Conservation (phyloP, 495 filamentous ascomycete genomes). For the Talaromyces wortmannii region DNA sequence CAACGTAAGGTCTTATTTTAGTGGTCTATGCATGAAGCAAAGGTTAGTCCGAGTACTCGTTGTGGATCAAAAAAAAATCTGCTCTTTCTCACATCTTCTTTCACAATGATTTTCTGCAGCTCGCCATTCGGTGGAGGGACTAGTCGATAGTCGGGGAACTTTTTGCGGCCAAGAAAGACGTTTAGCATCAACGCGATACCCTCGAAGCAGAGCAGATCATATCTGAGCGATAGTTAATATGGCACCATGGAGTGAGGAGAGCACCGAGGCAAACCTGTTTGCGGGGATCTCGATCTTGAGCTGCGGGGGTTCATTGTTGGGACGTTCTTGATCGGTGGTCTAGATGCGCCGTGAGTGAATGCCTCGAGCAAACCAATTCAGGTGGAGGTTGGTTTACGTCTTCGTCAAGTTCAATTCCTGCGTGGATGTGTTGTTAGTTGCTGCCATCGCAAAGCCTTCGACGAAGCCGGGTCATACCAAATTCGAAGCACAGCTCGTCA, state of each 20-base stretch:
- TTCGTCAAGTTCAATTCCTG: constrained; percentile 91
- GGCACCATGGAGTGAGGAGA: not conserved
- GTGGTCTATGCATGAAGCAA: constrained; percentile 44
- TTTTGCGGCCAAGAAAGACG: constrained; percentile 74
- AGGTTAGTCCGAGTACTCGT: not conserved
- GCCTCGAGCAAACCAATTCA: not conserved
- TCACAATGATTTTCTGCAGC: constrained; percentile 71
- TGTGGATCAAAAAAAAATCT: not conserved
- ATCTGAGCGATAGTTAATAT: constrained; percentile 46
- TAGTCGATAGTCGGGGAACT: constrained; percentile 72
- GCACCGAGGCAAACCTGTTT: constrained; percentile 54
- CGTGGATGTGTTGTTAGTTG: constrained; percentile 23
- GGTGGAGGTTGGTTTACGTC: constrained; percentile 47
- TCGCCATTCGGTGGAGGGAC: constrained; percentile 64
- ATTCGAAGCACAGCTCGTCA: constrained; percentile 97
- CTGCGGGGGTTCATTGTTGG: constrained; percentile 80
- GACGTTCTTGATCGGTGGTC: constrained; percentile 68
- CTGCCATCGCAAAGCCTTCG: not conserved
- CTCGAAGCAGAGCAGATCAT: constrained; percentile 98
- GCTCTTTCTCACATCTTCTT: constrained; percentile 49
- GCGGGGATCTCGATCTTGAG: constrained; percentile 98
- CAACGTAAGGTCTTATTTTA: constrained; percentile 76
- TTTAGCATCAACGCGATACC: constrained; percentile 93
- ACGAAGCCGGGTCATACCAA: constrained; percentile 48
- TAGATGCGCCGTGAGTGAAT: constrained; percentile 19